These are phyloP conservation scores for Erucastrum elatum DNA, from an alignment of 345 rosid genomes.

Conservation along the genomic window DNA sequence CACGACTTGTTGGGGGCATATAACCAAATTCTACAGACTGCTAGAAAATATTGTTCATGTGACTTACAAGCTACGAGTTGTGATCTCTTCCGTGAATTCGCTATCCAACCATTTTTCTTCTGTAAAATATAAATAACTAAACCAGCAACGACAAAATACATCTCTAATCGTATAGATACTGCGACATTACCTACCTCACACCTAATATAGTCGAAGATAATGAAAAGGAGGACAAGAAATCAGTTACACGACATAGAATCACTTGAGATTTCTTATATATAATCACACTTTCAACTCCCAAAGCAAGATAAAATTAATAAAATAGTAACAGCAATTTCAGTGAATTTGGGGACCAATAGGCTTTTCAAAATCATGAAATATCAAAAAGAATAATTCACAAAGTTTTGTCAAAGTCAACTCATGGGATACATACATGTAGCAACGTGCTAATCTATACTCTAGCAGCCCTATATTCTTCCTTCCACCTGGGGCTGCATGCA, in stretches of 20 bases:
- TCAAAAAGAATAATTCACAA: conserved; percentile 13
- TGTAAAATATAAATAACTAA: not conserved
- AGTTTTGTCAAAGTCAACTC: conserved; percentile 23
- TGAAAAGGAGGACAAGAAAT: conserved; percentile 6
- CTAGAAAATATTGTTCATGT: conserved; percentile 22
- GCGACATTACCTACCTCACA: conserved; percentile 5
- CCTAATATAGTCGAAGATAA: not conserved
- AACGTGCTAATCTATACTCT: conserved; percentile 16
- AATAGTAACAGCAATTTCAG: not conserved
- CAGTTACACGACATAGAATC: conserved; percentile 16
- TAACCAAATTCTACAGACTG: conserved; percentile 23
- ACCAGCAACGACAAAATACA: not conserved
- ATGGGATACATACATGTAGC: conserved; percentile 31
- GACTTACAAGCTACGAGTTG: conserved; percentile 4
- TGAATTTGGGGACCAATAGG: conserved; percentile 14
- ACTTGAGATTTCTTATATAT: not conserved
- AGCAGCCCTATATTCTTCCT: conserved; percentile 20
- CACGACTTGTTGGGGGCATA: conserved; percentile 3
- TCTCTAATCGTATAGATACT: not conserved
- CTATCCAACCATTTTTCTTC: not conserved
- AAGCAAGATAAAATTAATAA: conserved; percentile 21
- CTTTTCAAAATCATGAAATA: conserved; percentile 22
- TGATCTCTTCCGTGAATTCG: conserved; percentile 18
- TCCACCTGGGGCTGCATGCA: conserved; percentile 29
- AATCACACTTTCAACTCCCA: conserved; percentile 25